A percentile compares a stretch with the other conserved stretches of the same genome.
These are phyloP conservation scores for Daldinia loculata DNA, from an alignment of 495 filamentous ascomycete species.

Conservation along the genomic window DNA sequence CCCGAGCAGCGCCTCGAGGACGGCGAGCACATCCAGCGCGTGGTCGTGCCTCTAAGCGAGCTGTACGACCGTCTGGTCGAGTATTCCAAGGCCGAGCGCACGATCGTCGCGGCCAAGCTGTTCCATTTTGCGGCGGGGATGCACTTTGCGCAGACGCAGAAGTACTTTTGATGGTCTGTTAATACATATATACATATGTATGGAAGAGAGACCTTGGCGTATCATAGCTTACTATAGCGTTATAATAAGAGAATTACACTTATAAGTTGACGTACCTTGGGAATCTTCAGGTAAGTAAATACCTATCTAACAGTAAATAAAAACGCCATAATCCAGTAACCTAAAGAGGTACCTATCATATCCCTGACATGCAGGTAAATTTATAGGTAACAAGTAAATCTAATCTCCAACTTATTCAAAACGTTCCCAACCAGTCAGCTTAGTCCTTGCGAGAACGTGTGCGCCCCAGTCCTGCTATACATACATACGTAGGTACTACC, in stretches of 20 bases:
- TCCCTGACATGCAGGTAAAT: not conserved
- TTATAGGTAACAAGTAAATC: not conserved
- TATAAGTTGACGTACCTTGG: not conserved
- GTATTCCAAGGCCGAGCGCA: conserved; percentile 51
- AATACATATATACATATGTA: too few species aligned
- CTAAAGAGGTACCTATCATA: not conserved
- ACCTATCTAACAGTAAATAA: too few species aligned
- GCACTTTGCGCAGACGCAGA: conserved; percentile 51
- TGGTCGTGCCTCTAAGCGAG: conserved; percentile 72
- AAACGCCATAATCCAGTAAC: too few species aligned
- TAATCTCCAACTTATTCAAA: not conserved
- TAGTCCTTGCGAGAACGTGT: conserved; percentile 1
- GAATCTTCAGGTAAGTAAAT: not conserved
- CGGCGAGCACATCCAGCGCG: conserved; percentile 83
- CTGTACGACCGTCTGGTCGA: conserved; percentile 59
- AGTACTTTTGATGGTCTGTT: conserved; percentile 40
- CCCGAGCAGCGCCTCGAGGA: conserved; percentile 79
- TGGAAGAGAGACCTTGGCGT: too few species aligned
- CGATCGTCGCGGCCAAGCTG: conserved; percentile 53
- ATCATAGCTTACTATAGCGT: not conserved
- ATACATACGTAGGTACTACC: too few species aligned
- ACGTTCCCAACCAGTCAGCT: not conserved
- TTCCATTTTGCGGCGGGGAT: conserved; percentile 58
- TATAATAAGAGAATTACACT: not conserved
- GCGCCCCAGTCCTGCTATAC: not conserved